Evolutionary conservation across 345 rosid genomes (phyloP), one percentile per base, ranked within the genome.

Genomic region (Nephelium lappaceum): DNA sequence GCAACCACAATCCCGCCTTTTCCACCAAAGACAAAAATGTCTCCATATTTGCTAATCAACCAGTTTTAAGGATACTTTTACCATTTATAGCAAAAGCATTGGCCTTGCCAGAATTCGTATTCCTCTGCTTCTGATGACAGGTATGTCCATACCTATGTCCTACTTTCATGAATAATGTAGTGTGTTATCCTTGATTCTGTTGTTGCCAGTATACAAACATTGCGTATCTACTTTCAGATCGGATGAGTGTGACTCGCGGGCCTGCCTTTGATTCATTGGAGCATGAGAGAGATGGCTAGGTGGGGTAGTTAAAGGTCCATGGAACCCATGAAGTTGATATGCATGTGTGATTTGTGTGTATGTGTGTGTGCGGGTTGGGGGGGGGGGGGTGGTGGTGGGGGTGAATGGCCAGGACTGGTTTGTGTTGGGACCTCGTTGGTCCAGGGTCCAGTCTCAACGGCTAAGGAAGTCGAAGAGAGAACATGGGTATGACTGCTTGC

Each of bases 1-100:
- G 87, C 93, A 82, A 82, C 93, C 94, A 90, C 91, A 79, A 81
- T 79, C 86, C 72, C 72, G 64, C 78, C 87, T 87, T 86, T 88
- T 74, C 63, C 79, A 80, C 78, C 80, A 80, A 83, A 88, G 87
- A 86, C 88, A 88, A 88, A 81, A 75, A 75, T 82, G 87, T 63
- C 81, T 76, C 58, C 69, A 75, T 84, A 74, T 78, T 73, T 75
- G 82, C 78, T 70, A 80, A 62, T 80, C 84, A 79, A 74, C 86
- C 77, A 69, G 51, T 76, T 76, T 83, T 81, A 80, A 83, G 79
- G 82, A 81, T 78, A 60, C 77, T 77, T 78, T 60, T 78, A 80
- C 85, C 79, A 81, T 81, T 69, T 85, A 63, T 79, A 19, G 85
- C 23, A 70, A 78, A 24, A 63, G 15, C 25, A 69, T n/a, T 61